phyloP scores from a whole-genome alignment of 306 rosid species.

The Dryas octopetala region DNA sequence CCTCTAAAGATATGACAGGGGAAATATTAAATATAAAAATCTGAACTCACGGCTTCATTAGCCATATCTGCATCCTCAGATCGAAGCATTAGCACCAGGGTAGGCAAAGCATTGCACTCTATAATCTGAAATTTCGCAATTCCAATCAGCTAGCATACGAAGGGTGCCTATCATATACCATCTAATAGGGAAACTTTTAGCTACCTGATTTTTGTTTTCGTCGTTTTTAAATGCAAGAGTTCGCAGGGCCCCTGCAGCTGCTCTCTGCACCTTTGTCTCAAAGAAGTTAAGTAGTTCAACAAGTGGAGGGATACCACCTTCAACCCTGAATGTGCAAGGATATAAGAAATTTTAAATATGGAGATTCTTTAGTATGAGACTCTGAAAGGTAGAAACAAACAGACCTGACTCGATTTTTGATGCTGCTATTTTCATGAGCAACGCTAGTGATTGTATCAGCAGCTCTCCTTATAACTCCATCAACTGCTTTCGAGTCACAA shows the following conservation, averaged over 20 bases:
- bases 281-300: constrained; percentile 58
- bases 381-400: not conserved
- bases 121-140: constrained; percentile 54
- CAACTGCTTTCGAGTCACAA: constrained; percentile 24
- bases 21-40: not conserved
- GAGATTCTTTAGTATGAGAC: not conserved
- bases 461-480: constrained; percentile 50
- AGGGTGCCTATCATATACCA: not conserved
- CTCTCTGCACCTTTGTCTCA: constrained; percentile 57
- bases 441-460: constrained; percentile 59
- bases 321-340: constrained; percentile 40
- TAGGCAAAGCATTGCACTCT: constrained; percentile 57
- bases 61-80: constrained; percentile 56
- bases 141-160: constrained; percentile 25
- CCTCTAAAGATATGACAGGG: not conserved
- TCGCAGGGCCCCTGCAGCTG: constrained; percentile 66
- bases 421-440: constrained; percentile 55
- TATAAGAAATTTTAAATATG: not conserved
- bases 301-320: constrained; percentile 73
- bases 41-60: constrained; percentile 57
- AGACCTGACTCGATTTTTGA: constrained; percentile 60
- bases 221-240: constrained; percentile 64
- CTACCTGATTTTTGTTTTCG: constrained; percentile 61
- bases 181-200: not conserved
- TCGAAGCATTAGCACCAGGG: constrained; percentile 64